These are phyloP conservation scores for Huntiella moniliformis DNA, from an alignment of 2,329 filamentous ascomycete genomes.

Conservation along the genomic window DNA sequence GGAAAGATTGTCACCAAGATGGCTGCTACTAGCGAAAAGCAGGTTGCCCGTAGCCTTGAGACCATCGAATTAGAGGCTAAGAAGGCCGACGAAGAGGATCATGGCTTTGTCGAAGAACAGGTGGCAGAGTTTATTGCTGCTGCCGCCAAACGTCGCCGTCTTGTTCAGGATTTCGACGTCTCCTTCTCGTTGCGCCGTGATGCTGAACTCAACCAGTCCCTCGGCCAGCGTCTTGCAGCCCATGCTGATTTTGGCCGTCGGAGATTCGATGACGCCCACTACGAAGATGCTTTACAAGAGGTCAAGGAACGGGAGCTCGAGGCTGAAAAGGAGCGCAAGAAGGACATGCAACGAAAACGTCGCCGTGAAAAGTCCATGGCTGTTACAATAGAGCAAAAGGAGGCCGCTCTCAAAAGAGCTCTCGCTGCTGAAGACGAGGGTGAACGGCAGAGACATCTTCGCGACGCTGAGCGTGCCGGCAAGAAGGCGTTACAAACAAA, in stretches of 20 bases:
- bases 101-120: conserved; percentile 25
- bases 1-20: conserved; percentile 40
- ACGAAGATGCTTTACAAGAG: conserved; percentile 63
- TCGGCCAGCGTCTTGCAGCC: conserved; percentile 42
- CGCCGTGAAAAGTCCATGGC: conserved; percentile 91
- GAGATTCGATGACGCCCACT: conserved; percentile 59
- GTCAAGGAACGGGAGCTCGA: conserved; percentile 79
- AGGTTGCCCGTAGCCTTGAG: conserved; percentile 19
- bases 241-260: conserved; percentile 56
- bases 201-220: conserved; percentile 38
- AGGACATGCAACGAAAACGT: conserved; percentile 97
- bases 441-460: conserved; percentile 61
- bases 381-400: conserved; percentile 78
- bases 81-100: conserved; percentile 13
- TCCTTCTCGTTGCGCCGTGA: conserved; percentile 44
- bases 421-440: conserved; percentile 62
- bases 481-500: conserved; percentile 88
- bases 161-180: conserved; percentile 44
- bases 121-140: conserved; percentile 35
- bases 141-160: conserved; percentile 46
- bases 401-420: conserved; percentile 61
- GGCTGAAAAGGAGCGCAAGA: conserved; percentile 96
- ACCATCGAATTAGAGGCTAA: conserved; percentile 28
- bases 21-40: conserved; percentile 30
- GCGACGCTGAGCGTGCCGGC: conserved; percentile 73